phyloP scores from a whole-genome alignment of 805 yeast genomes.

The Zygotorulaspora sp. region DNA sequence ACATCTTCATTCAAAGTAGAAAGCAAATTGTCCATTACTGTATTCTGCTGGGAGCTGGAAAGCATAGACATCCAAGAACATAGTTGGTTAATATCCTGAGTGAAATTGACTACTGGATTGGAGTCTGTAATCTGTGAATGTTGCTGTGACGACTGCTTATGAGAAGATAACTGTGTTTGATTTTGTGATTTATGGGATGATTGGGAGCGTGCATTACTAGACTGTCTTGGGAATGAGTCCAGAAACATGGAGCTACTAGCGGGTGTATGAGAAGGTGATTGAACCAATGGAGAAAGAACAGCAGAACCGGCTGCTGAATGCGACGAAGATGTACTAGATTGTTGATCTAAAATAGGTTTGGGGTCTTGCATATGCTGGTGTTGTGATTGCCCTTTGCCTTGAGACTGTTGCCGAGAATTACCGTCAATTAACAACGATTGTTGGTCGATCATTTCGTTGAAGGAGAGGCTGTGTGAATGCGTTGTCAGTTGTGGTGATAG shows the following conservation, averaged over 20 bases:
- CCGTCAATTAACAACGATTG: constrained; percentile 19
- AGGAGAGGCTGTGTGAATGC: constrained; percentile 18
- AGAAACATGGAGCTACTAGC: constrained; percentile 18
- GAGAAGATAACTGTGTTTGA: constrained; percentile 3
- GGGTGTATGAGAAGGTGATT: constrained; percentile 19
- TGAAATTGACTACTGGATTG: constrained; percentile 36
- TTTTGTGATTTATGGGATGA: constrained; percentile 1
- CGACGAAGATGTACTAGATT: constrained; percentile 8
- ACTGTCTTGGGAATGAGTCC: constrained; percentile 23
- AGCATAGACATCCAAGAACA: constrained; percentile 49
- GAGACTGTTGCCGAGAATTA: constrained; percentile 10
- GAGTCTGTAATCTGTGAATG: constrained; percentile 10
- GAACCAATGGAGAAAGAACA: constrained; percentile 24
- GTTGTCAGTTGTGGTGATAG: constrained; percentile 15
- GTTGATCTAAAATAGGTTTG: constrained; percentile 1
- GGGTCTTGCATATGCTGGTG: constrained; percentile 2
- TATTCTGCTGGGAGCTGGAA: constrained; percentile 47
- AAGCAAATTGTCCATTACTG: constrained; percentile 52
- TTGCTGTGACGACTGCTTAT: constrained; percentile 4
- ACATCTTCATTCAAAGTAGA: constrained; percentile 49
- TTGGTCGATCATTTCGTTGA: constrained; percentile 26
- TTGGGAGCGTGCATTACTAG: constrained; percentile 12
- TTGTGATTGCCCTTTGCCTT: constrained; percentile 5
- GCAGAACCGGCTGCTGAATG: constrained; percentile 32
- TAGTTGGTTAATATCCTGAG: constrained; percentile 47